A percentile compares a stretch with the other conserved stretches of the same genome.
Evolutionary conservation across 495 filamentous ascomycete genomes (phyloP).

Genomic region (Lophiotrema nucula): DNA sequence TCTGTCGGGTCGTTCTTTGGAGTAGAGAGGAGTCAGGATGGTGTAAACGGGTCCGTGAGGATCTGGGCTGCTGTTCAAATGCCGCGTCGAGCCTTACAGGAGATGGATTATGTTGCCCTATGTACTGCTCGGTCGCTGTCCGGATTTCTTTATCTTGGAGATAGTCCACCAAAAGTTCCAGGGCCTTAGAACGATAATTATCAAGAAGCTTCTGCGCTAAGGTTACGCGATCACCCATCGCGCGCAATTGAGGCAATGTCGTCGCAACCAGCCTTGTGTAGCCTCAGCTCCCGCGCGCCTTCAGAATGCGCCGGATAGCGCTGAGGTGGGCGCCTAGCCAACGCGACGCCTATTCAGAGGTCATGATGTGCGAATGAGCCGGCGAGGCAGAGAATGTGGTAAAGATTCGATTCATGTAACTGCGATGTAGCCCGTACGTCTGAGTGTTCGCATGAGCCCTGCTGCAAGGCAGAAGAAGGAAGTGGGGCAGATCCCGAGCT

Average conservation of each 20-base stretch:
- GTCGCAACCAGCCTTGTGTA: constrained; percentile 5
- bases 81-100: not conserved
- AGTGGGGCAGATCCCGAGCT: constrained; percentile 7
- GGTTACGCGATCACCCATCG: not conserved
- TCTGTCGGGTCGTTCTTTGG: constrained; percentile 4
- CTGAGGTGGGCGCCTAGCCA: not conserved
- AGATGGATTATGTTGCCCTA: not conserved
- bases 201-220: constrained; percentile 4
- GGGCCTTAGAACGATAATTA: not conserved
- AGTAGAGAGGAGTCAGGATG: not conserved
- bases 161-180: constrained; percentile 4
- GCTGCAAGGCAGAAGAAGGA: constrained; percentile 1
- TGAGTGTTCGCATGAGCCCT: constrained; percentile 9
- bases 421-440: constrained; percentile 4
- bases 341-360: not conserved
- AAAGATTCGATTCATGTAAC: constrained; percentile 1
- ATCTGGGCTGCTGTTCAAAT: not conserved
- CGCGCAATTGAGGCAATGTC: constrained; percentile 5
- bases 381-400: not conserved
- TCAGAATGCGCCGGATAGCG: not conserved
- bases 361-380: not conserved
- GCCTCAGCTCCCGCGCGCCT: not conserved
- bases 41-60: not conserved
- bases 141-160: not conserved
- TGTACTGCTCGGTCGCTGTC: constrained; percentile 1